A percentile compares a stretch with the other conserved stretches of the same genome.
These are phyloP conservation scores for Neocallimastix lanati DNA, from an alignment of 192 early-diverging fungal genomes.

Conservation along the genomic window DNA sequence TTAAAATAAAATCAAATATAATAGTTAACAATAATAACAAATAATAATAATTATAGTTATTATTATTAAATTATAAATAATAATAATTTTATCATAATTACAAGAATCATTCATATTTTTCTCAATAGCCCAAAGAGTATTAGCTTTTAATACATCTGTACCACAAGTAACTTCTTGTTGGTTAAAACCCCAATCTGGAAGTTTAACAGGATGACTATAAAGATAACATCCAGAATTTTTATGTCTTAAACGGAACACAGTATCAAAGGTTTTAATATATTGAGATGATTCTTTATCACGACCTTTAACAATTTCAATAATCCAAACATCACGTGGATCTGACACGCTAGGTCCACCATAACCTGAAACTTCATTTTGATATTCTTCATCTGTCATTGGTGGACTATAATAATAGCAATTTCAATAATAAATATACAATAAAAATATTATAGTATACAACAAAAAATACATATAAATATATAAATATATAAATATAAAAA, in stretches of 20 bases:
- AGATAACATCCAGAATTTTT: slow-evolving; percentile 53
- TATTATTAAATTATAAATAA: no score
- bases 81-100: no score
- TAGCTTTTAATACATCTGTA: slow-evolving; percentile 20
- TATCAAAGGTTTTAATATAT: slow-evolving; percentile 48
- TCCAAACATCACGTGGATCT: slow-evolving; percentile 84
- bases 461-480: no score
- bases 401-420: no score
- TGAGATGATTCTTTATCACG: not conserved
- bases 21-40: no score
- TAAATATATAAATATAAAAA: no score
- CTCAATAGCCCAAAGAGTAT: slow-evolving; percentile 1
- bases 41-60: slow-evolving; percentile 9
- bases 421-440: no score
- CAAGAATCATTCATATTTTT: slow-evolving; percentile 46
- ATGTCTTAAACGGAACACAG: slow-evolving; percentile 67
- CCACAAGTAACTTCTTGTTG: slow-evolving; percentile 86
- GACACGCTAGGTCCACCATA: slow-evolving; percentile 57
- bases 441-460: no score
- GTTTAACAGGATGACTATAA: slow-evolving; percentile 30
- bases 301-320: slow-evolving; percentile 51
- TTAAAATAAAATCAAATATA: no score
- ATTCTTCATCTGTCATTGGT: slow-evolving; percentile 46
- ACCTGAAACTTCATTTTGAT: slow-evolving; percentile 83
- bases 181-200: slow-evolving; percentile 78